Conservation (phyloP, 352 stramenopile species). For the Globisporangium uncinulatum region DNA sequence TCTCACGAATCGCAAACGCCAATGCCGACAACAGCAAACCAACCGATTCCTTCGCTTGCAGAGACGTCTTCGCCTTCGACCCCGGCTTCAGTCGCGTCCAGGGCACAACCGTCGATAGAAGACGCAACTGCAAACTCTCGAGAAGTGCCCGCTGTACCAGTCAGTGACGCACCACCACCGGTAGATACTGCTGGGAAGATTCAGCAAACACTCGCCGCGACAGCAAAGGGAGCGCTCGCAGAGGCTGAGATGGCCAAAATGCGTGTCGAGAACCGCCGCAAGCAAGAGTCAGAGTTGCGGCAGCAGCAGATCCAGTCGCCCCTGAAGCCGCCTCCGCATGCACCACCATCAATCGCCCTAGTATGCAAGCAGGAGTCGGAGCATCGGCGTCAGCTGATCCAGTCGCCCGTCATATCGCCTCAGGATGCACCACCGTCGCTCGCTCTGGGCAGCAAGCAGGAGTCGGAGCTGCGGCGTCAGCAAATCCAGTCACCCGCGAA, state of each 20-base stretch:
- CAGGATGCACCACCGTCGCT: too few species aligned
- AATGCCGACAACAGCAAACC: not conserved
- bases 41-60: not conserved
- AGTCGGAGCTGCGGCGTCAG: constrained; percentile 34
- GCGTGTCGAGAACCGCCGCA: constrained; percentile 55
- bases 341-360: too few species aligned
- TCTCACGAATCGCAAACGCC: not conserved
- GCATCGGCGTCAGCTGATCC: constrained; percentile 19
- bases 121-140: too few species aligned
- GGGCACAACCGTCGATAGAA: too few species aligned
- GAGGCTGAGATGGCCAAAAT: constrained; percentile 69
- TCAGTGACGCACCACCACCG: not conserved
- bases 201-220: constrained; percentile 34
- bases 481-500: constrained; percentile 3
- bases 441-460: constrained; percentile 25
- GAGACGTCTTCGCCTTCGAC: not conserved
- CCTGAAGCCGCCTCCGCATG: not conserved
- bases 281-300: constrained; percentile 41
- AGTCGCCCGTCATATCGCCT: not conserved
- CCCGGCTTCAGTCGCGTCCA: not conserved
- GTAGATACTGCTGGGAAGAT: constrained; percentile 7
- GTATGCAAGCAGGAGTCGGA: constrained; percentile 45
- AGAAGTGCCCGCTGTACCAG: not conserved
- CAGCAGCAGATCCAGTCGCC: constrained; percentile 16
- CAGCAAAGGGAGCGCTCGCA: constrained; percentile 47